Base-by-base conservation (phyloP, 176 grass and related monocot genomes). In the Phragmites australis region DNA sequence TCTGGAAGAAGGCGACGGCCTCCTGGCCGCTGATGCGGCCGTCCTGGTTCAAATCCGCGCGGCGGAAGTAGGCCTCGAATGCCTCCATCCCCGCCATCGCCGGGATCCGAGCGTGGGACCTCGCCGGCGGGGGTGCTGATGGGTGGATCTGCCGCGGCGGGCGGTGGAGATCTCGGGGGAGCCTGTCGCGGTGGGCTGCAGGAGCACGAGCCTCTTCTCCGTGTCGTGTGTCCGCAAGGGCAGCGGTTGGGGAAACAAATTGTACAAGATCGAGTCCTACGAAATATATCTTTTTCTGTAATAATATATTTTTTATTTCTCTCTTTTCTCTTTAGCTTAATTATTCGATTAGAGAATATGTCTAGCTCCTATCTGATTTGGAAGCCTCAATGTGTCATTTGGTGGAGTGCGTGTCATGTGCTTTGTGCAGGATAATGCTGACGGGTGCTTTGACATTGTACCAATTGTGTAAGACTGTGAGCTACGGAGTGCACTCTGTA, bases 1-100 rank as follows among this genome's bases (percentile, higher is more conserved):
- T 88, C 82, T 99, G 92, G 66, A 95, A 99, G 81, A 99, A 99
- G 45, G 96, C 84, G 70, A 99, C 96, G 18, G 96, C 96, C 82
- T 99, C 96, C 56, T 81, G 76, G 64, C 96, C 96, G 81, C 96
- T 99, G 74, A 99, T 95, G 81, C 83, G 93, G 59, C 96, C 96
- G 80, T 99, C 96, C 82, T 94, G 96, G 86, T 99, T 83, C 88
- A 89, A 85, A 88, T 99, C 96, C 29, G 96, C 96, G 71, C 72
- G 83, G 84, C 81, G 91, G 93, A 95, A 99, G 90, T 93, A 99
- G 56, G 77, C 93, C 27, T 99, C 92, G 70, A 99, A 99, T 54
- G 84, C 84, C 59, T 95, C 96, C 96, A 69, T 82, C 78, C 77
- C 85, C 79, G 85, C 83, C 86, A 80, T 93, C 39, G 27, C 83